Base-by-base conservation (phyloP, 2,329 filamentous ascomycete genomes). In the Fusarium sulawesiense region DNA sequence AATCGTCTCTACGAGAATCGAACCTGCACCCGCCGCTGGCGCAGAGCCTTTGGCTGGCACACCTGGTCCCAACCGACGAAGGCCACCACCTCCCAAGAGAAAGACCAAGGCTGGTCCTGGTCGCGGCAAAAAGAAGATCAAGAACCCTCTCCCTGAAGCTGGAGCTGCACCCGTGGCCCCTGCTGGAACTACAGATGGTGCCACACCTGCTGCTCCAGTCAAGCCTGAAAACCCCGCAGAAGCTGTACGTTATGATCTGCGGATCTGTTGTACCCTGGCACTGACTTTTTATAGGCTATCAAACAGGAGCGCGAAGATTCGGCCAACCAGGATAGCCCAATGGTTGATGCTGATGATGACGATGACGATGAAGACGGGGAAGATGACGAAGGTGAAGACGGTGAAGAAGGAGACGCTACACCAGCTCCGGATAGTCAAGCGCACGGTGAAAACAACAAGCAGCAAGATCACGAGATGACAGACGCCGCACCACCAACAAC, bases 101-200 rank as follows among this genome's bases (percentile, higher is more conserved):
- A 97, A 95, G 84, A 85, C 87, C 49, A 94, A 92, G 79, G 92
- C 80, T 29, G 85, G 93, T 0, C 89, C 92, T 37, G 93, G 93
- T 10, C 88, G 93, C 67, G 93, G 93, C 18, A 87, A 89, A 67
- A 95, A 91, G 85, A 94, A 92, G 86, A 92, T 91, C 80, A 93
- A 91, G 78, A 77, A 83, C 73, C 81, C 81, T 18, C 64, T 82
- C 14, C 80, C 81, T 3, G 75, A 78, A 13, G 74, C 78, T 25
- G 78, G 75, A 4, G 79, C 82, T 73, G 54, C 68, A 12, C 56
- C 62, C 27, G 77, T 78, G 25, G 80, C 81, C 32, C 77, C 78
- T 37, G 78, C 59, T 25, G 79, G 81, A 47, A 77, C 76, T 30
- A 78, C 62, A n/a, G 62, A 71, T 23, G 84, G 81, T 30, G 78